A percentile compares a stretch with the other conserved stretches of the same genome.
Conservation (phyloP, 768 basidiomycete species). For the Lepiota brunneoincarnata region DNA sequence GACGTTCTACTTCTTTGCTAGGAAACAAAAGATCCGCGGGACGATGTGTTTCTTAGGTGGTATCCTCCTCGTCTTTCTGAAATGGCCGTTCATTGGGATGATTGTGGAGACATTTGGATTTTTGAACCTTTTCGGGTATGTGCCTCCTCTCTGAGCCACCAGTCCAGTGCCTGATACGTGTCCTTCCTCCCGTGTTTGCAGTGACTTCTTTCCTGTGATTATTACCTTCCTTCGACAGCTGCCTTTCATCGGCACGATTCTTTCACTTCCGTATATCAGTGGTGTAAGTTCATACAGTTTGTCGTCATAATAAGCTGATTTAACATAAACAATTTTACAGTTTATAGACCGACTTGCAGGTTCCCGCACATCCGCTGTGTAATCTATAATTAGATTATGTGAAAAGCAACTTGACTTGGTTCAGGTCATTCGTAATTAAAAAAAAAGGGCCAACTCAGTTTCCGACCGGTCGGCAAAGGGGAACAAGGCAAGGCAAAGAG, state of each 20-base stretch:
- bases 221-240: slow-evolving; percentile 95
- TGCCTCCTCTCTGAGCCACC: slow-evolving; percentile 4
- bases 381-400: slow-evolving; percentile 21
- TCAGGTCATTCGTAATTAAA: neutral
- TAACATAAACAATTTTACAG: slow-evolving; percentile 32
- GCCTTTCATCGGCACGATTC: slow-evolving; percentile 83
- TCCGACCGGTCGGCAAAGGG: neutral
- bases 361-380: slow-evolving; percentile 73
- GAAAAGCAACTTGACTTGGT: slow-evolving; percentile 3
- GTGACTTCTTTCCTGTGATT: slow-evolving; percentile 99
- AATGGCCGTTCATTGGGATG: slow-evolving; percentile 94
- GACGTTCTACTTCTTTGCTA: slow-evolving; percentile 97
- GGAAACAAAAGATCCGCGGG: slow-evolving; percentile 92
- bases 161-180: slow-evolving; percentile 3
- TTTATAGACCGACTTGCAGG: slow-evolving; percentile 78
- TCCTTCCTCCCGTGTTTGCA: slow-evolving; percentile 29
- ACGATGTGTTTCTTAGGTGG: slow-evolving; percentile 87
- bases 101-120: slow-evolving; percentile 95
- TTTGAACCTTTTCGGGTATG: slow-evolving; percentile 93
- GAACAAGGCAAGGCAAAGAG: neutral
- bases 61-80: slow-evolving; percentile 89
- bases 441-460: neutral
- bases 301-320: neutral
- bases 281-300: slow-evolving; percentile 49
- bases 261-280: slow-evolving; percentile 87